Evolutionary conservation across 192 early-diverging fungal genomes (phyloP).

Genomic region (Umbelopsis vinacea): DNA sequence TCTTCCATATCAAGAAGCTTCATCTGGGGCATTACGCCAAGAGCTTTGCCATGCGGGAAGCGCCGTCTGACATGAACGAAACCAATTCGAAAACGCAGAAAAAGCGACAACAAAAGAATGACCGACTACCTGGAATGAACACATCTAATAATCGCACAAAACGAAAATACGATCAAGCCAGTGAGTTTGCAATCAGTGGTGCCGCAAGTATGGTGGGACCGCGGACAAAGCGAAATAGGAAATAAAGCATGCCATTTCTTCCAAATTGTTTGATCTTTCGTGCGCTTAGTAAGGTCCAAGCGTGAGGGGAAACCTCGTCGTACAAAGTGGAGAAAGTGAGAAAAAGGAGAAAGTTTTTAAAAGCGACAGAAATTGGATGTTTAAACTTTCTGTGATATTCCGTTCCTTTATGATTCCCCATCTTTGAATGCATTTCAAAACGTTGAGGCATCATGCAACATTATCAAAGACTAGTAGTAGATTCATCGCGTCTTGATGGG

Average conservation of each 20-base stretch:
- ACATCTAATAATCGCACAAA: conserved; percentile 24
- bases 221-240: conserved; percentile 41
- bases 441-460: neutral
- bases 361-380: neutral
- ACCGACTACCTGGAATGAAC: conserved; percentile 39
- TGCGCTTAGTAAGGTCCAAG: neutral
- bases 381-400: neutral
- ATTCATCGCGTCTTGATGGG: neutral
- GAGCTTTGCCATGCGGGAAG: conserved; percentile 93
- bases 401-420: too few relatives aligned
- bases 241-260: neutral
- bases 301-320: neutral
- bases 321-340: neutral
- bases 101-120: conserved; percentile 40
- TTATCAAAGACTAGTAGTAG: neutral
- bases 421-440: neutral
- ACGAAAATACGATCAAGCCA: conserved; percentile 37
- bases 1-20: conserved; percentile 94
- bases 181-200: conserved; percentile 44
- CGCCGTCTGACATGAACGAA: conserved; percentile 72
- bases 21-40: conserved; percentile 98
- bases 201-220: conserved; percentile 24
- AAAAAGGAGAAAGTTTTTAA: neutral
- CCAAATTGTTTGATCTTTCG: neutral
- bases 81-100: conserved; percentile 46